A percentile compares a stretch with the other conserved stretches of the same genome.
Conservation (phyloP, 495 filamentous ascomycete genomes). For the Neurospora sp. region DNA sequence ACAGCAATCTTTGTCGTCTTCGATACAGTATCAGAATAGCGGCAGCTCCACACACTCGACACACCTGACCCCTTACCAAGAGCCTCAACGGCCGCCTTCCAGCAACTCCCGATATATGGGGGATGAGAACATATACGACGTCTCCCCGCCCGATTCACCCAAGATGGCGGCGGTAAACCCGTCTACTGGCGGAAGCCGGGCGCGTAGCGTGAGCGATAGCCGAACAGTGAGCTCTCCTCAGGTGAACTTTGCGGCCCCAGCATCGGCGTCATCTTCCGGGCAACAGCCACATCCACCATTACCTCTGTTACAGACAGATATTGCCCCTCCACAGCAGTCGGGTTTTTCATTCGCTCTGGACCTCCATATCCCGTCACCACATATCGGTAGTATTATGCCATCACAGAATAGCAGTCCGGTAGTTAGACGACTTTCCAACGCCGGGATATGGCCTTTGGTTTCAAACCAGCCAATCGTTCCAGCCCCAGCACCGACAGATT, state of each 20-base stretch:
- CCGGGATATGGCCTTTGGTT: conserved; percentile 36
- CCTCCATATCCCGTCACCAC: conserved; percentile 18
- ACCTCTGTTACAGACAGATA: conserved; percentile 4
- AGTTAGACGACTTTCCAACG: conserved; percentile 24
- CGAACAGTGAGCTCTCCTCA: conserved; percentile 9
- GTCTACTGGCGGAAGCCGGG: conserved; percentile 3
- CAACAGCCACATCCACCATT: conserved; percentile 1
- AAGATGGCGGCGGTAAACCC: conserved; percentile 5
- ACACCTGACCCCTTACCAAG: not conserved
- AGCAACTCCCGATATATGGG: conserved; percentile 16
- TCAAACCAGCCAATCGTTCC: conserved; percentile 9
- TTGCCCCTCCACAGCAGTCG: not conserved
- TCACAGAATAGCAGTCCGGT: conserved; percentile 7
- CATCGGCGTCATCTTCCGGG: not conserved
- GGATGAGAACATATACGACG: conserved; percentile 42
- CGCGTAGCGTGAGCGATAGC: conserved; percentile 6
- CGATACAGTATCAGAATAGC: not conserved
- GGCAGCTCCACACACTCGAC: not conserved
- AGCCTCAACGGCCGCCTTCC: conserved; percentile 11
- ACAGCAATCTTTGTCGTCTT: not conserved
- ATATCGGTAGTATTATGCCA: conserved; percentile 6
- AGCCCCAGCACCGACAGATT: conserved; percentile 16
- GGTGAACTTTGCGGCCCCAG: not conserved
- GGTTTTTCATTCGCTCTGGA: conserved; percentile 11
- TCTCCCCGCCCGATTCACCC: conserved; percentile 44